phyloP scores from a whole-genome alignment of 2,329 filamentous ascomycete genomes.

The Fusarium albidum region DNA sequence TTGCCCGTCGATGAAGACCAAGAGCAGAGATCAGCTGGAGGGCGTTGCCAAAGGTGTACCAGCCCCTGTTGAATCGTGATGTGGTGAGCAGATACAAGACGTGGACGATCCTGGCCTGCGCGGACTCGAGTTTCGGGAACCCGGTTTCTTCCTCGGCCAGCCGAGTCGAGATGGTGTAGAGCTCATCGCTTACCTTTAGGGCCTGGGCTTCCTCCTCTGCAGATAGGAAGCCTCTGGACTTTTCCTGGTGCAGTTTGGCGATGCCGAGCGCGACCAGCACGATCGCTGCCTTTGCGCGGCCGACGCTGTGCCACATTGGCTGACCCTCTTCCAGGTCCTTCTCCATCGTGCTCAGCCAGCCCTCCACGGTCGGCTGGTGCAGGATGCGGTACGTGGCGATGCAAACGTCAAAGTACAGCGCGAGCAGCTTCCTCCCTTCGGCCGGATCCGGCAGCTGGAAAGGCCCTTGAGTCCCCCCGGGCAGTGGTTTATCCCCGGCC shows the following conservation, averaged over 20 bases:
- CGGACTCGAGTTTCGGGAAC: conserved; percentile 61
- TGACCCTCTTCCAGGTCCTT: conserved; percentile 46
- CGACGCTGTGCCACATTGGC: conserved; percentile 50
- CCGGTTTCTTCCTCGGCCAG: conserved; percentile 60
- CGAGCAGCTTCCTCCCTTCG: conserved; percentile 48
- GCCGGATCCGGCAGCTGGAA: conserved; percentile 50
- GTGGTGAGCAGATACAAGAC: conserved; percentile 67
- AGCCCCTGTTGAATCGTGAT: conserved; percentile 67
- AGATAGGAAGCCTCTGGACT: conserved; percentile 40
- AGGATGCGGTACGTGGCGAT: conserved; percentile 68
- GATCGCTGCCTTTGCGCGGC: conserved; percentile 55
- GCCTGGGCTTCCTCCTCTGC: conserved; percentile 38
- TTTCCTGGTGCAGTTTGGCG: conserved; percentile 54
- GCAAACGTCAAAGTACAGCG: conserved; percentile 67
- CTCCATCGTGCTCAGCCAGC: conserved; percentile 55
- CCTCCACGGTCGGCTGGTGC: conserved; percentile 60
- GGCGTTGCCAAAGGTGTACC: conserved; percentile 66
- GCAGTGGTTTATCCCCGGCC: conserved; percentile 61
- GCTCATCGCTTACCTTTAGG: conserved; percentile 47
- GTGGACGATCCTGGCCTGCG: conserved; percentile 65
- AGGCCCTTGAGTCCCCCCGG: conserved; percentile 39
- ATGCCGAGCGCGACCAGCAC: conserved; percentile 58
- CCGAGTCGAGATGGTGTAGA: conserved; percentile 51
- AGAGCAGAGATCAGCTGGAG: conserved; percentile 60
- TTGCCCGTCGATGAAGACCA: conserved; percentile 44